Evolutionary conservation across 129 eudicot species (phyloP), one percentile per base, ranked within the genome.

Genomic region (Deinandra increscens): DNA sequence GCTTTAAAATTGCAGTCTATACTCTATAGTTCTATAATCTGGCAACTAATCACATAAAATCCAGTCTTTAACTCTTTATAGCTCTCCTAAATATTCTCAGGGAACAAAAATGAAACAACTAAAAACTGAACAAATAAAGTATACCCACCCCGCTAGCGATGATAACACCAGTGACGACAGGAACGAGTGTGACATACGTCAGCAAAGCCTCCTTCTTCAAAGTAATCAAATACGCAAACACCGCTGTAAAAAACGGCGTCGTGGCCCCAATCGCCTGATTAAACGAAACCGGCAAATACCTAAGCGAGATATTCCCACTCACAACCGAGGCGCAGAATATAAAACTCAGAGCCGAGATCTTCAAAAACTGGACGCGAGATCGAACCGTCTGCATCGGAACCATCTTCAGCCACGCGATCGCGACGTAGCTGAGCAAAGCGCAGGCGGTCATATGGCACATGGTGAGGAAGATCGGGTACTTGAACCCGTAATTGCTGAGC

Each of bases 131-230:
- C n/a, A n/a, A 44, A 42, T 1, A 26, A 59, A 41, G 7, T 88
- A 65, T 84, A 89, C 96, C 94, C 96, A 89, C 96, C 94, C 96
- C 96, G 44, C 97, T 89, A 26, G 98, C 97, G 64, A 89, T 83
- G 55, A 93, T 68, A 60, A 93, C 96, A 4, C 97, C 97, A 59
- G 94, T 79, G 17, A 93, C 97, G 18, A 93, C 98, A 14, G 98
- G 98, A 59, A 93, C 56, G 43, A 93, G 81, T 2, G 95, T 82
- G 36, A 78, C 44, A 60, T 92, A 92, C 20, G 83, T 80, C 53
- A 83, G 72, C 95, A 91, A 87, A 9, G 91, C 91, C 72, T 92
- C 96, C 79, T 86, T 86, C 78, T 84, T 84, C 60, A 86, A 45
- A 10, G 97, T 91, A 74, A 91, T 86, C 66, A 88, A 29, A 70